A percentile compares a stretch with the other conserved stretches of the same genome.
Evolutionary conservation across 192 early-diverging fungal genomes (phyloP).

Genomic region (Podochytrium sp.): DNA sequence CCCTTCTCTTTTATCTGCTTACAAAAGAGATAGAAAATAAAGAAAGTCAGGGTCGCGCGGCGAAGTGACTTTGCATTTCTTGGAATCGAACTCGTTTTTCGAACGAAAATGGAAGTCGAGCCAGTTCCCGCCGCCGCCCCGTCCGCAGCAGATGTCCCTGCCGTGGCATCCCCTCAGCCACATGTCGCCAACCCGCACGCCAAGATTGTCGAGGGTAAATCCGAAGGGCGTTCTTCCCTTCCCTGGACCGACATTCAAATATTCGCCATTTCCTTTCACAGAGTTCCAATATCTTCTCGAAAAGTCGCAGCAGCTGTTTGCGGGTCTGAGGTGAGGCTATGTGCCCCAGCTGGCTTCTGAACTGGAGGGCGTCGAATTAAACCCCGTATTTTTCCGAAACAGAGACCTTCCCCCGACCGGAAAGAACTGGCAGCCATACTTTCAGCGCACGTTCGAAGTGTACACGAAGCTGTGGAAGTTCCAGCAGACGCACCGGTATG

Average conservation of each 20-base stretch:
- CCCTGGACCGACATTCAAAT: not conserved
- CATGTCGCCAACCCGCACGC: conserved; percentile 24
- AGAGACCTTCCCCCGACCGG: conserved; percentile 90
- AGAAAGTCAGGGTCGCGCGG: not conserved
- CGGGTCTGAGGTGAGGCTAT: conserved; percentile 74
- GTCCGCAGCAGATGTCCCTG: not conserved
- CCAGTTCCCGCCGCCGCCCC: not conserved
- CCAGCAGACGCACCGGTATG: conserved; percentile 85
- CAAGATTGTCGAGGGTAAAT: conserved; percentile 31
- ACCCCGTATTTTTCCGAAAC: not conserved
- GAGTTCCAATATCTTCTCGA: conserved; percentile 96
- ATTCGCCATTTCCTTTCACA: conserved; percentile 10
- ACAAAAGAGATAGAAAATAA: not conserved
- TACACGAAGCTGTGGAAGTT: conserved; percentile 98
- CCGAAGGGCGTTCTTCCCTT: not conserved
- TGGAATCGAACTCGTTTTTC: no score
- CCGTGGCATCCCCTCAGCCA: not conserved
- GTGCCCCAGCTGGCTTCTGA: no score
- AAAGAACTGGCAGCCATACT: conserved; percentile 86
- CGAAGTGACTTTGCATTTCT: no score
- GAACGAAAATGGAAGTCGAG: not conserved
- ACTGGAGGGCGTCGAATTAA: not conserved
- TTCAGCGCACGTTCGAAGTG: conserved; percentile 97
- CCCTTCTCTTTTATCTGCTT: not conserved
- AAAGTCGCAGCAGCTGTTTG: conserved; percentile 96